A percentile compares a stretch with the other conserved stretches of the same genome.
Evolutionary conservation across 2,329 filamentous ascomycete species (phyloP).

Genomic region (Penicillium corylophilum): DNA sequence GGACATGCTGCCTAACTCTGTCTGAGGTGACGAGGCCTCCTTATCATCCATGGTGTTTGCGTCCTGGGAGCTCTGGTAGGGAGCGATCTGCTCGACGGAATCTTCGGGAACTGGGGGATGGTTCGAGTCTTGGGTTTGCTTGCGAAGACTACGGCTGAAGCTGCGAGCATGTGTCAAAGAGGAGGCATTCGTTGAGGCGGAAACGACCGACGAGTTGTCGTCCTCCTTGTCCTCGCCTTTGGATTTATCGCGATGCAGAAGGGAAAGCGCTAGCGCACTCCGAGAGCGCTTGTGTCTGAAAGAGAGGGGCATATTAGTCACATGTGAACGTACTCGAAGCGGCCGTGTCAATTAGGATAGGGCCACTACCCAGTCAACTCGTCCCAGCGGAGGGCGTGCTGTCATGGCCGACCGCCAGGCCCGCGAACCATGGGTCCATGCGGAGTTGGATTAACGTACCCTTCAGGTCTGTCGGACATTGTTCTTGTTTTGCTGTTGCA

Average conservation of each 20-base stretch:
- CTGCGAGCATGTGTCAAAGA: slow-evolving; percentile 32
- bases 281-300: slow-evolving; percentile 54
- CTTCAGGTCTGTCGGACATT: slow-evolving; percentile 27
- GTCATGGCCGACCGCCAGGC: slow-evolving; percentile 4
- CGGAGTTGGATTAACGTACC: slow-evolving; percentile 17
- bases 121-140: slow-evolving; percentile 25
- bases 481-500: not conserved
- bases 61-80: slow-evolving; percentile 20
- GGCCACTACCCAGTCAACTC: not conserved
- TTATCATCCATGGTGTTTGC: slow-evolving; percentile 33
- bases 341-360: not conserved
- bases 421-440: slow-evolving; percentile 12
- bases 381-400: not conserved
- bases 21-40: slow-evolving; percentile 34
- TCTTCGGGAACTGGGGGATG: slow-evolving; percentile 21
- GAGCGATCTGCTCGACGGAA: slow-evolving; percentile 28
- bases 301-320: slow-evolving; percentile 29
- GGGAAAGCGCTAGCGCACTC: slow-evolving; percentile 53
- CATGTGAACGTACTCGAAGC: slow-evolving; percentile 8
- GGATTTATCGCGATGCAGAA: slow-evolving; percentile 54
- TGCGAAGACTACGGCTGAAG: slow-evolving; percentile 31
- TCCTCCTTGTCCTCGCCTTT: slow-evolving; percentile 43
- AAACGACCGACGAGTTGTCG: slow-evolving; percentile 27
- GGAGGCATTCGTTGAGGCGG: slow-evolving; percentile 28
- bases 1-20: slow-evolving; percentile 45